Percentiles rank a stretch among this genome's conserved stretches.
Evolutionary conservation across 1,284 basidiomycete species (phyloP).

Genomic region (Coriolopsis trogii): DNA sequence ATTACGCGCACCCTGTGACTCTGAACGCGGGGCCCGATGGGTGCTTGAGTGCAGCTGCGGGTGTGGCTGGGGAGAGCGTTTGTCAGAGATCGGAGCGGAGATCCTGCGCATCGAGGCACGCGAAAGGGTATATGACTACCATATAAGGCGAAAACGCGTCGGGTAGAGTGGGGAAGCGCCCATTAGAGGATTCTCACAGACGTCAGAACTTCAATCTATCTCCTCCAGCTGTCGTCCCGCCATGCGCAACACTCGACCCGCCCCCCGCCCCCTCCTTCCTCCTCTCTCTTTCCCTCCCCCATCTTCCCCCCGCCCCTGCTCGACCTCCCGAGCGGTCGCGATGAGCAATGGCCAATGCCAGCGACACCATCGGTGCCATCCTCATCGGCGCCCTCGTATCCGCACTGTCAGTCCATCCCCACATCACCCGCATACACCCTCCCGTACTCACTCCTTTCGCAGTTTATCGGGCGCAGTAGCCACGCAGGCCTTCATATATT

Average conservation of each 20-base stretch:
- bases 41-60: too few species aligned
- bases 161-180: not conserved
- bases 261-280: slow-evolving; percentile 5
- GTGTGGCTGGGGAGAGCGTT: too few species aligned
- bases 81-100: slow-evolving; percentile 8
- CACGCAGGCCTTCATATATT: slow-evolving; percentile 21
- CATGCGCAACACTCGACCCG: slow-evolving; percentile 3
- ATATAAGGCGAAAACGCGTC: slow-evolving; percentile 3
- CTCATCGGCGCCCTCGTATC: slow-evolving; percentile 23
- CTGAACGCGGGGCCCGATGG: too few species aligned
- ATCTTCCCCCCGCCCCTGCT: slow-evolving; percentile 5
- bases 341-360: slow-evolving; percentile 23
- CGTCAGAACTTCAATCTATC: slow-evolving; percentile 25
- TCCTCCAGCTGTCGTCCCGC: slow-evolving; percentile 10
- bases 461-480: slow-evolving; percentile 24
- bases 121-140: slow-evolving; percentile 21
- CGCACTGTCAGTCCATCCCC: slow-evolving; percentile 14
- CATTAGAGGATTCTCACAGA: slow-evolving; percentile 16
- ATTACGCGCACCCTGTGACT: too few species aligned
- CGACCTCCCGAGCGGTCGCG: slow-evolving; percentile 18
- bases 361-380: slow-evolving; percentile 24
- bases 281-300: slow-evolving; percentile 7
- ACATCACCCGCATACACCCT: not conserved
- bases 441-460: not conserved
- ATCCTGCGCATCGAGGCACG: not conserved